Evolutionary conservation across 805 yeast genomes (phyloP), one percentile per base, ranked within the genome.

Genomic region (Candida nemodendra): DNA sequence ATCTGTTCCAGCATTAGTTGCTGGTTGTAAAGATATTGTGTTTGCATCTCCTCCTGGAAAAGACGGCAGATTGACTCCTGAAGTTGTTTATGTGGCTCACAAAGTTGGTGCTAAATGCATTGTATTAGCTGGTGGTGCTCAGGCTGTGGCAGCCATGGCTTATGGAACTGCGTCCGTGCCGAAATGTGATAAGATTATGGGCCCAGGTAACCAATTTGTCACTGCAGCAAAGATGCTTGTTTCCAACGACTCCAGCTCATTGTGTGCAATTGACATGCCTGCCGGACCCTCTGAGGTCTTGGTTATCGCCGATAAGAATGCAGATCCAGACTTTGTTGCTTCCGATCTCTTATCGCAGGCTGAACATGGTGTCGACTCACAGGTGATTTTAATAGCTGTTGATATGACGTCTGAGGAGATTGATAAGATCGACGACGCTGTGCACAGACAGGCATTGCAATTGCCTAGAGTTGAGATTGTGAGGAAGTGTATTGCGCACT

Each of bases 261-360:
- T 90, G 56, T 93, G 96, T 59, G 85, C 96, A 13, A 93, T 93
- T 51, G 99, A 93, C 64, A 91, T 93, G 98, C 99, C 99, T 34
- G 99, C 99, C 18, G 99, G 99, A 8, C 99, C 99, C 19, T 85
- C 95, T 36, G 99, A 93, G 66, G 99, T 93, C 17, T 72, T 93
- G 42, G 99, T 91, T n/a, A 71, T 93, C 52, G 95, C 96, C 32
- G 99, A 93, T 61, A 76, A 71, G 42, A 57, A 74, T 31, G 87
- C 97, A 9, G 96, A 89, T 64, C 91, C 95, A 17, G 96, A 89
- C 56, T 93, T 87, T 63, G 99, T 93, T 21, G 99, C 97, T n/a
- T 78, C 89, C 48, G 99, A 93, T 62, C 73, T 93, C 58, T 72
- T 93, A 42, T 90, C 98, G 0, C 99, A 93, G 68, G 99, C 99